These are phyloP conservation scores for Paracoccidioides lutzii DNA, from an alignment of 2,329 filamentous ascomycete genomes.

Conservation along the genomic window DNA sequence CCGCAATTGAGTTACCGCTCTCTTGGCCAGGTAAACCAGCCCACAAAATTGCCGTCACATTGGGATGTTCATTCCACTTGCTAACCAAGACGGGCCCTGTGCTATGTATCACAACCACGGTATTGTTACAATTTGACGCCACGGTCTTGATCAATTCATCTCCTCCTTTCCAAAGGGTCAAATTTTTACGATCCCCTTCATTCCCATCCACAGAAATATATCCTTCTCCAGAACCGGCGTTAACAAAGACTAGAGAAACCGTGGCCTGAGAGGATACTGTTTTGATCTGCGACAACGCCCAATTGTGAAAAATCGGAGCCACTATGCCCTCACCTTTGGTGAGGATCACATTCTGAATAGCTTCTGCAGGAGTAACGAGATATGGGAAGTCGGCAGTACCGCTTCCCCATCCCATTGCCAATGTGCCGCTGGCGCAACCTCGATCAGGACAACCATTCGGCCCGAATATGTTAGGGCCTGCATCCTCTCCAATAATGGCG, in stretches of 20 bases:
- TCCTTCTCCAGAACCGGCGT: slow-evolving; percentile 74
- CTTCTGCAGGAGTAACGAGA: slow-evolving; percentile 48
- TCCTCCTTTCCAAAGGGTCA: slow-evolving; percentile 76
- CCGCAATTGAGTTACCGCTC: slow-evolving; percentile 60
- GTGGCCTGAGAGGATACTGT: slow-evolving; percentile 40
- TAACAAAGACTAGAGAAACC: slow-evolving; percentile 70
- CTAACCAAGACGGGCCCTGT: slow-evolving; percentile 65
- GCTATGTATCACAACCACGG: slow-evolving; percentile 81
- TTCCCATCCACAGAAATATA: slow-evolving; percentile 76
- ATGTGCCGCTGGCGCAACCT: slow-evolving; percentile 45
- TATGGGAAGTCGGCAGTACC: slow-evolving; percentile 51
- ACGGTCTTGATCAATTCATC: slow-evolving; percentile 73
- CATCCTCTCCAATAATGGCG: slow-evolving; percentile 71
- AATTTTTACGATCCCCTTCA: slow-evolving; percentile 76
- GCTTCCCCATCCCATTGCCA: slow-evolving; percentile 52
- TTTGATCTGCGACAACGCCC: slow-evolving; percentile 39
- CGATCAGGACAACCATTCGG: slow-evolving; percentile 69
- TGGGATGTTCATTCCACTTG: slow-evolving; percentile 47
- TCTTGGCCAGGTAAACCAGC: slow-evolving; percentile 64
- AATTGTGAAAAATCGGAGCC: slow-evolving; percentile 46
- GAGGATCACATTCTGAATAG: slow-evolving; percentile 53
- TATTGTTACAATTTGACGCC: slow-evolving; percentile 67
- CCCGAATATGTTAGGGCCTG: slow-evolving; percentile 59
- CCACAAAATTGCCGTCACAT: slow-evolving; percentile 63
- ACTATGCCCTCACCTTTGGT: slow-evolving; percentile 52